These are phyloP conservation scores for Ustilago trichophora DNA, from an alignment of 1,284 basidiomycete species.

Conservation along the genomic window DNA sequence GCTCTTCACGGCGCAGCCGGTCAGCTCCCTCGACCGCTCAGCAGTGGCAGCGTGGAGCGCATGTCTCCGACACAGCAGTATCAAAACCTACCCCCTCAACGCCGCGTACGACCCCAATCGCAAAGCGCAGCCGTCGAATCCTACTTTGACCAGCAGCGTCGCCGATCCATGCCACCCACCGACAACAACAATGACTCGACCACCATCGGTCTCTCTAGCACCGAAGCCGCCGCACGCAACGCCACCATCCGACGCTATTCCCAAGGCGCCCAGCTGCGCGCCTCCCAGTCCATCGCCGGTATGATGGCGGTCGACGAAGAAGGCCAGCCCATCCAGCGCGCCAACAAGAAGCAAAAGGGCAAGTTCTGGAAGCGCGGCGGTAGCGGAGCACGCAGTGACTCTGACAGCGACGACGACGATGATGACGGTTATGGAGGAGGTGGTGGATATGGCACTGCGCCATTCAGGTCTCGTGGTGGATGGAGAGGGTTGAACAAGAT, in stretches of 20 bases:
- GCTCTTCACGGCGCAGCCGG: constrained; percentile 8
- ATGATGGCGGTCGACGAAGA: constrained; percentile 51
- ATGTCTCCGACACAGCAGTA: constrained; percentile 22
- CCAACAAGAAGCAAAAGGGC: constrained; percentile 25
- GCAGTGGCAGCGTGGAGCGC: constrained; percentile 34
- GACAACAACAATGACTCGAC: too few relatives aligned
- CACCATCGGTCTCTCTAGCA: constrained; percentile 24
- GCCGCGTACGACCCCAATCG: constrained; percentile 28
- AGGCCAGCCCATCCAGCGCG: constrained; percentile 21
- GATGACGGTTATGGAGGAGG: constrained; percentile 19
- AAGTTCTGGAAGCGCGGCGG: constrained; percentile 50
- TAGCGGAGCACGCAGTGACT: constrained; percentile 16
- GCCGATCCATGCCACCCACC: constrained; percentile 12
- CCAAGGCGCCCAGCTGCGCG: constrained; percentile 32
- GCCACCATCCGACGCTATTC: constrained; percentile 37
- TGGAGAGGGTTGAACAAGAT: constrained; percentile 59
- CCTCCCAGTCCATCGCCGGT: constrained; percentile 35
- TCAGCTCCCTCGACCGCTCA: constrained; percentile 11
- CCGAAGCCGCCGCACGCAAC: constrained; percentile 34
- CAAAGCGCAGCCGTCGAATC: constrained; percentile 23
- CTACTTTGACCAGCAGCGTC: constrained; percentile 29
- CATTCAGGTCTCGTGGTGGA: constrained; percentile 29
- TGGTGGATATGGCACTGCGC: too few relatives aligned
- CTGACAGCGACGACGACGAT: constrained; percentile 37
- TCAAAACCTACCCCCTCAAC: constrained; percentile 11